phyloP scores from a whole-genome alignment of 148 eudicot genomes.

The Amaranthus cruentus region DNA sequence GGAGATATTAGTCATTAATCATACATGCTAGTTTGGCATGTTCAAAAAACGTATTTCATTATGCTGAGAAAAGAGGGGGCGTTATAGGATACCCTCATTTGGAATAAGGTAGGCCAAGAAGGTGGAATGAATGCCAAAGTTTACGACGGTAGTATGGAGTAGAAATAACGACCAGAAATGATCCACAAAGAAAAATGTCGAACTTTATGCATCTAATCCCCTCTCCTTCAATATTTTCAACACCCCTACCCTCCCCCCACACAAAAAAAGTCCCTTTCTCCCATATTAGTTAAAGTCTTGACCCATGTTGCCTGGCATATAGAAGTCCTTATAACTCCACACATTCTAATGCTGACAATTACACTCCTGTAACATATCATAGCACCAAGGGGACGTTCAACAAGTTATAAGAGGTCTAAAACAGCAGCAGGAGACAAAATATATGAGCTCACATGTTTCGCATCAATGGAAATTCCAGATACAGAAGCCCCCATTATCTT shows the following conservation, averaged over 20 bases:
- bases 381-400: not conserved
- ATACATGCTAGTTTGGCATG: too few relatives aligned
- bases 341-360: not conserved
- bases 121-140: not conserved
- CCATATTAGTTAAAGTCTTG: not conserved
- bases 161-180: not conserved
- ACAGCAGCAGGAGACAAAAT: slow-evolving; percentile 8
- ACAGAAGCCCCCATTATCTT: slow-evolving; percentile 80
- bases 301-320: not conserved
- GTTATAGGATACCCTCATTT: not conserved
- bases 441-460: slow-evolving; percentile 70
- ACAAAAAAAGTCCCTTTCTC: not conserved
- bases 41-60: not conserved
- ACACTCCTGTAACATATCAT: not conserved
- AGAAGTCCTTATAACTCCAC: not conserved
- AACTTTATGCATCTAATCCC: not conserved
- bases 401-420: not conserved
- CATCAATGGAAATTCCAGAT: slow-evolving; percentile 84
- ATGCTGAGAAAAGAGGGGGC: not conserved
- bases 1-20: too few relatives aligned
- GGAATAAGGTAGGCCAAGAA: not conserved
- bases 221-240: not conserved
- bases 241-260: not conserved
- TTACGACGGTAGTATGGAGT: not conserved
- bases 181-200: not conserved